phyloP scores from a whole-genome alignment of 2,329 filamentous ascomycete genomes.

The Pyrenophora teres region DNA sequence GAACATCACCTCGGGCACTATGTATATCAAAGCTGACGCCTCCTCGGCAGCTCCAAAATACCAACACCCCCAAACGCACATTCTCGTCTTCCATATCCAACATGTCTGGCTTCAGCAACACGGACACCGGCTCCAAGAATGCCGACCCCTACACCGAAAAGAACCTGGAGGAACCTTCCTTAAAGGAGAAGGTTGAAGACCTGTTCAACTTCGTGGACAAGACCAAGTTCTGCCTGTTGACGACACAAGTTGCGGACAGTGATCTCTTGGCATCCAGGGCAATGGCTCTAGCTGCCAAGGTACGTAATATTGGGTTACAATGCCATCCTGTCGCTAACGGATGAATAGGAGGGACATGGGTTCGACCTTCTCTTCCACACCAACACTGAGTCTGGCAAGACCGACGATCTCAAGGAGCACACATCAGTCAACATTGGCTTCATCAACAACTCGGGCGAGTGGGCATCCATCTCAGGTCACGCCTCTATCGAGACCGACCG shows the following conservation, averaged over 20 bases:
- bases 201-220: slow-evolving; percentile 71
- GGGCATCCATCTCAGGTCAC: slow-evolving; percentile 82
- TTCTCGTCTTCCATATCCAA: slow-evolving; percentile 18
- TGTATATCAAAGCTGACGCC: slow-evolving; percentile 26
- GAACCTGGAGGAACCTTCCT: slow-evolving; percentile 71
- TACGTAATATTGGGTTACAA: slow-evolving; percentile 46
- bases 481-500: slow-evolving; percentile 73
- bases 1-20: slow-evolving; percentile 11
- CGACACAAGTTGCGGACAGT: slow-evolving; percentile 69
- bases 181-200: slow-evolving; percentile 77
- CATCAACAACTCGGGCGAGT: slow-evolving; percentile 75
- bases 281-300: slow-evolving; percentile 83
- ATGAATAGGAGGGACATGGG: slow-evolving; percentile 70
- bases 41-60: slow-evolving; percentile 21
- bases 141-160: slow-evolving; percentile 81
- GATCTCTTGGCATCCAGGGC: slow-evolving; percentile 77
- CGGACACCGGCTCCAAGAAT: slow-evolving; percentile 49
- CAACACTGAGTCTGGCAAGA: slow-evolving; percentile 89
- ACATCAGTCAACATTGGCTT: slow-evolving; percentile 81
- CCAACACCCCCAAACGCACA: slow-evolving; percentile 9
- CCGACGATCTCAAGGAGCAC: slow-evolving; percentile 74
- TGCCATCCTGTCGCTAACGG: slow-evolving; percentile 1
- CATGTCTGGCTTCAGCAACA: slow-evolving; percentile 48
- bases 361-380: slow-evolving; percentile 88
- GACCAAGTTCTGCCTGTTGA: slow-evolving; percentile 89